phyloP scores from a whole-genome alignment of 2,329 filamentous ascomycete genomes.

The Ophiocordyceps robertsii region DNA sequence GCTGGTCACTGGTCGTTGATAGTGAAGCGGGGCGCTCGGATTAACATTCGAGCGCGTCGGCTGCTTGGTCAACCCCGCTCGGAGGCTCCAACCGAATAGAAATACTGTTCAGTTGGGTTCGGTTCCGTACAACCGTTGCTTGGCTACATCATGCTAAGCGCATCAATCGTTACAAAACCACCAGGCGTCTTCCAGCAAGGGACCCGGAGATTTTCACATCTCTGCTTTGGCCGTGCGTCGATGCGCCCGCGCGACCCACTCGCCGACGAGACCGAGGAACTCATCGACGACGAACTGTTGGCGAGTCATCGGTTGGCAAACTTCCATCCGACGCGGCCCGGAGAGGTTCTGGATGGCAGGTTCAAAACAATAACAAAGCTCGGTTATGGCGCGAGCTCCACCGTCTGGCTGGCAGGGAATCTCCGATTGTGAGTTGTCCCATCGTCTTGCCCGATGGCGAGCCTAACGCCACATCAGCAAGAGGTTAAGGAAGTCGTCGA shows the following conservation, averaged over 20 bases:
- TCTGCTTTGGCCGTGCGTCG: not conserved
- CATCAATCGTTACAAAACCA: not conserved
- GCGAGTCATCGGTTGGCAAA: constrained; percentile 2
- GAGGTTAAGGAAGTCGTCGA: not conserved
- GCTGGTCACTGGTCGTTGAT: too few relatives aligned
- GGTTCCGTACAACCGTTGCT: too few relatives aligned
- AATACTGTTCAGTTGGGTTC: too few relatives aligned
- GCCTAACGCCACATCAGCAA: not conserved
- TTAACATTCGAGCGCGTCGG: too few relatives aligned
- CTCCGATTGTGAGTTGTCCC: constrained; percentile 7
- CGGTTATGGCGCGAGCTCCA: constrained; percentile 15
- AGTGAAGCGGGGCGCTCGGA: too few relatives aligned
- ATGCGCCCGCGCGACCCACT: not conserved
- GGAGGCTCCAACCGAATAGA: too few relatives aligned
- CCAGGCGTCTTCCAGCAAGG: not conserved
- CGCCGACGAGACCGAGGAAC: constrained; percentile 1
- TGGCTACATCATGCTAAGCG: not conserved
- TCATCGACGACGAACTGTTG: constrained; percentile 9
- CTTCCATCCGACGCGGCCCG: constrained; percentile 7
- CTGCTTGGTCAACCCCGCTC: too few relatives aligned
- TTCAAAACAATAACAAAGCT: constrained; percentile 22
- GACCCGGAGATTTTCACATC: not conserved
- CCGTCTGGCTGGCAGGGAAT: constrained; percentile 22
- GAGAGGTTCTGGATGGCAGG: constrained; percentile 16
- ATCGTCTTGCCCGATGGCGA: too few relatives aligned